Conservation (phyloP, 768 basidiomycete genomes). For the Amanita exitialis region DNA sequence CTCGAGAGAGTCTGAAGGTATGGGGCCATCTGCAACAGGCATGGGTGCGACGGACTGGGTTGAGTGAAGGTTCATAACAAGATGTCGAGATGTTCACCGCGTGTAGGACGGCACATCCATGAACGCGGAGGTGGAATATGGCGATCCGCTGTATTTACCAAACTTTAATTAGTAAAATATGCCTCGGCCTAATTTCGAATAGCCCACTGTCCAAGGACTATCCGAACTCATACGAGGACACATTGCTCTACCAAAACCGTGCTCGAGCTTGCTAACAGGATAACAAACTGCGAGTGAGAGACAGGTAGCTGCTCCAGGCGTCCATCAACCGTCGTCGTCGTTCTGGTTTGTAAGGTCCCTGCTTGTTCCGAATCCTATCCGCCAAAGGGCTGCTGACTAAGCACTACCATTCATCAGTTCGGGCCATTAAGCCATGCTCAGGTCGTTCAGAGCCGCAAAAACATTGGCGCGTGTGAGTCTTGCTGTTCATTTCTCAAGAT, state of each 20-base stretch:
- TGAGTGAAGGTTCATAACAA: slow-evolving; percentile 1
- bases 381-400: slow-evolving; percentile 32
- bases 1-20: slow-evolving; percentile 19
- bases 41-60: not conserved
- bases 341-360: slow-evolving; percentile 35
- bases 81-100: not conserved
- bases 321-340: slow-evolving; percentile 70
- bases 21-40: not conserved
- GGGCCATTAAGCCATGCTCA: slow-evolving; percentile 43
- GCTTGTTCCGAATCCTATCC: slow-evolving; percentile 6
- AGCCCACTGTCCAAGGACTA: slow-evolving; percentile 42
- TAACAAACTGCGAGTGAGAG: slow-evolving; percentile 40
- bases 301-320: slow-evolving; percentile 42
- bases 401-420: slow-evolving; percentile 13
- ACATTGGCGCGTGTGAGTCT: slow-evolving; percentile 51
- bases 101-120: not conserved
- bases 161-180: slow-evolving; percentile 25
- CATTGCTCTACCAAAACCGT: slow-evolving; percentile 54
- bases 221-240: slow-evolving; percentile 75
- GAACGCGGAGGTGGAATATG: not conserved
- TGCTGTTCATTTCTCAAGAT: not conserved
- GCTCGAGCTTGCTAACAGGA: slow-evolving; percentile 21
- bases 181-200: slow-evolving; percentile 77
- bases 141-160: not conserved
- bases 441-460: slow-evolving; percentile 55